Percentiles rank a stretch among this genome's conserved stretches.
phyloP scores from a whole-genome alignment of 352 stramenopile species.

The Globisporangium canariense region DNA sequence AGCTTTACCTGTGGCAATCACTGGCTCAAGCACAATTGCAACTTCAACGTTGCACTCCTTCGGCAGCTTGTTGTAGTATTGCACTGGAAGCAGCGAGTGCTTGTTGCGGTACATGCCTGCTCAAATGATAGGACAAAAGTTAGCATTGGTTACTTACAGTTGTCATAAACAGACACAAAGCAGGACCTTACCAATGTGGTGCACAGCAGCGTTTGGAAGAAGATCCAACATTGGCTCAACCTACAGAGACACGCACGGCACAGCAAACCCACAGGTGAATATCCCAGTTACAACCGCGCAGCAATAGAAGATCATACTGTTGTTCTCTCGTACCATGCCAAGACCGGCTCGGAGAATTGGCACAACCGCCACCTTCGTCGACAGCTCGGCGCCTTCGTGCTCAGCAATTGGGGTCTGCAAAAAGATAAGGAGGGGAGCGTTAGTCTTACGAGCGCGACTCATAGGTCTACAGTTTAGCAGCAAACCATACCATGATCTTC shows the following conservation, averaged over 20 bases:
- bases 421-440: not conserved
- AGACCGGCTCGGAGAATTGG: constrained; percentile 94
- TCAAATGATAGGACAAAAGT: not conserved
- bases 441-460: no score
- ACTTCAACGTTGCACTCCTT: constrained; percentile 91
- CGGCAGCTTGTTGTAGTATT: constrained; percentile 99
- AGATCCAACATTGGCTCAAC: constrained; percentile 96
- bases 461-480: not conserved
- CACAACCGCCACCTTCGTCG: constrained; percentile 92
- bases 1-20: constrained; percentile 91
- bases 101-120: constrained; percentile 90
- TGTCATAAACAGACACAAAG: not conserved
- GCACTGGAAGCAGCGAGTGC: constrained; percentile 90
- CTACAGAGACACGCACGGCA: constrained; percentile 40
- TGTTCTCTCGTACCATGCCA: constrained; percentile 54
- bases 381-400: constrained; percentile 85
- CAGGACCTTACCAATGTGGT: constrained; percentile 94
- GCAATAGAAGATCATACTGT: constrained; percentile 1
- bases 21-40: constrained; percentile 95
- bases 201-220: constrained; percentile 92
- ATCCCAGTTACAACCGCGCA: not conserved
- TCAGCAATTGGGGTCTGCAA: constrained; percentile 66
- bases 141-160: not conserved
- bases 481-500: constrained; percentile 54
- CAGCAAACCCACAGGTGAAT: constrained; percentile 7